Evolutionary conservation across 2,329 filamentous ascomycete genomes (phyloP).

Genomic region (Massarina eburnea): DNA sequence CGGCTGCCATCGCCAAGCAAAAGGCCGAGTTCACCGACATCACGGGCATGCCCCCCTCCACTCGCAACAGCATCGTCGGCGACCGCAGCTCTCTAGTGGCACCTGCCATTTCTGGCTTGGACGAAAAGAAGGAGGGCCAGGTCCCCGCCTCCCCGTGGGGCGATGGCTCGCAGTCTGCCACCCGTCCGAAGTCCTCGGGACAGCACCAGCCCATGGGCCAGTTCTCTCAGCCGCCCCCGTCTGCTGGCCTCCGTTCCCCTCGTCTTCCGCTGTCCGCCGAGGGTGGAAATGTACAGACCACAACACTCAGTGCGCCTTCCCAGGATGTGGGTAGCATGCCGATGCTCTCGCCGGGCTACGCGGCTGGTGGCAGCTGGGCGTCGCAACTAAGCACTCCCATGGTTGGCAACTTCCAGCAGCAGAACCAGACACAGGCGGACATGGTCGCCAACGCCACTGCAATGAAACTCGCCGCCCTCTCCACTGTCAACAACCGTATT

Average conservation of each 20-base stretch:
- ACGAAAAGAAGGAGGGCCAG: constrained; percentile 64
- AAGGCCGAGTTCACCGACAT: constrained; percentile 97
- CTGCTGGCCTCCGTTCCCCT: constrained; percentile 78
- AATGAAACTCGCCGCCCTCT: constrained; percentile 96
- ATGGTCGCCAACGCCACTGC: constrained; percentile 99
- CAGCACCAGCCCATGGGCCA: constrained; percentile 84
- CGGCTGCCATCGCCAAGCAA: constrained; percentile 96
- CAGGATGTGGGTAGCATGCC: constrained; percentile 71
- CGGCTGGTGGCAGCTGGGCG: constrained; percentile 90
- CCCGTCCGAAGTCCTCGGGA: constrained; percentile 74
- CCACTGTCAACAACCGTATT: constrained; percentile 97
- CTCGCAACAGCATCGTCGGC: constrained; percentile 85
- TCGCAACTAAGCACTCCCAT: constrained; percentile 98
- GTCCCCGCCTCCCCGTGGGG: constrained; percentile 83
- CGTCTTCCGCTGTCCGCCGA: constrained; percentile 68
- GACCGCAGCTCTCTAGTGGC: constrained; percentile 73
- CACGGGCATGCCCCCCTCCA: constrained; percentile 87
- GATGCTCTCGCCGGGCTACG: constrained; percentile 75
- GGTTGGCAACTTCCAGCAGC: constrained; percentile 76
- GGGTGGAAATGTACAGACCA: constrained; percentile 74
- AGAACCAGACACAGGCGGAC: constrained; percentile 74
- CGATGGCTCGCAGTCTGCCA: constrained; percentile 48
- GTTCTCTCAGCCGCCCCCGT: constrained; percentile 76
- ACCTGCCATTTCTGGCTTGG: constrained; percentile 72
- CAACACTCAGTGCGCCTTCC: constrained; percentile 74